Evolutionary conservation across 2,329 filamentous ascomycete genomes (phyloP).

Genomic region (Aspergillus ibericus): DNA sequence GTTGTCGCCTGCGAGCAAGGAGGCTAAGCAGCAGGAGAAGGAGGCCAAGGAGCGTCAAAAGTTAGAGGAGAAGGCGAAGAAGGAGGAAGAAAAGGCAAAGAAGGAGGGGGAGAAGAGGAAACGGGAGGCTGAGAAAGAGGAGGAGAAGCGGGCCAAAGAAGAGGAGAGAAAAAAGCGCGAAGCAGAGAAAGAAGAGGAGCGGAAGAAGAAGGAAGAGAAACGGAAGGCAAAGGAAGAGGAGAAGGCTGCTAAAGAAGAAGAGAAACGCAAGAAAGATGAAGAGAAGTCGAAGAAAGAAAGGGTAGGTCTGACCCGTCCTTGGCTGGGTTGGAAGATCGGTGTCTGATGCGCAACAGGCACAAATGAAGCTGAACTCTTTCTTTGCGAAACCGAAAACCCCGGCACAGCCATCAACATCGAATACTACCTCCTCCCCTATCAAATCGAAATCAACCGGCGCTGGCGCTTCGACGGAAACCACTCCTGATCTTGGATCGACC

Average conservation of each 20-base stretch:
- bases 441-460: constrained; percentile 21
- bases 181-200: constrained; percentile 48
- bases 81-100: constrained; percentile 49
- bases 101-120: constrained; percentile 48
- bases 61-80: constrained; percentile 30
- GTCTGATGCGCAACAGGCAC: constrained; percentile 40
- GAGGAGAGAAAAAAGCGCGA: constrained; percentile 49
- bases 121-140: constrained; percentile 33
- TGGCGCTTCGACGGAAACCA: constrained; percentile 11
- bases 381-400: constrained; percentile 45
- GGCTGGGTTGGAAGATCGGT: constrained; percentile 22
- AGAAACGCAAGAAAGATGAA: constrained; percentile 50
- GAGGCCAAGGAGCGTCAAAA: constrained; percentile 25
- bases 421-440: constrained; percentile 31
- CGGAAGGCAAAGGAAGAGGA: constrained; percentile 49
- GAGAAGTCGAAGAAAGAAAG: constrained; percentile 47
- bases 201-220: constrained; percentile 43
- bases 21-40: constrained; percentile 26
- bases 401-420: constrained; percentile 22
- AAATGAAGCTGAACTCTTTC: constrained; percentile 53
- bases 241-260: constrained; percentile 36
- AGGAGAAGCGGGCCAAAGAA: constrained; percentile 41
- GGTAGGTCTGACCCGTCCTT: constrained; percentile 31
- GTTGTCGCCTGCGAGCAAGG: constrained; percentile 31
- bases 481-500: constrained; percentile 25